Evolutionary conservation across 108 stramenopile species (phyloP).

Genomic region (Skeletonema tropicum): DNA sequence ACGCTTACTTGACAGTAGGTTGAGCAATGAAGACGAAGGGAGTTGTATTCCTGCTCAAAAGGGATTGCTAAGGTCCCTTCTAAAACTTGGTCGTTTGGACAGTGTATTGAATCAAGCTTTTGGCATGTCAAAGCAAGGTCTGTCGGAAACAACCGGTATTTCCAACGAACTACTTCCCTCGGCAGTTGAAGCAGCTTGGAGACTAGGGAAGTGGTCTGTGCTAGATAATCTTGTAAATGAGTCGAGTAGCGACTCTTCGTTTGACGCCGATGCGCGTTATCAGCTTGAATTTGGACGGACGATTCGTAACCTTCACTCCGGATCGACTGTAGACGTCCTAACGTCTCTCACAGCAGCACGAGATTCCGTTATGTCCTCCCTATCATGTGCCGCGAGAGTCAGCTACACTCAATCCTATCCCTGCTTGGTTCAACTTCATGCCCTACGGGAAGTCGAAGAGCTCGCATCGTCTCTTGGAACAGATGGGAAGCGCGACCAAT

Average conservation of each 20-base stretch:
- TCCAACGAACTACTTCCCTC: conserved; percentile 40
- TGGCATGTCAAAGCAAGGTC: conserved; percentile 47
- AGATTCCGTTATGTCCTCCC: conserved; percentile 57
- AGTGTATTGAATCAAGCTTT: conserved; percentile 80
- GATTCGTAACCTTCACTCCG: conserved; percentile 56
- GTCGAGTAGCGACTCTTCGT: neutral
- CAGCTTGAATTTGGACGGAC: conserved; percentile 67
- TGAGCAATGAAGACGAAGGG: conserved; percentile 20
- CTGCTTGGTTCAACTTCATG: conserved; percentile 68
- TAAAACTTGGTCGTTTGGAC: conserved; percentile 85
- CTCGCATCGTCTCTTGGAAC: conserved; percentile 26
- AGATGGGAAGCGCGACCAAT: conserved; percentile 13
- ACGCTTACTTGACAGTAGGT: conserved; percentile 53
- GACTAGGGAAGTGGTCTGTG: conserved; percentile 80
- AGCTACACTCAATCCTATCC: conserved; percentile 78
- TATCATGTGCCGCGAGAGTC: conserved; percentile 75
- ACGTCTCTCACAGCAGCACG: conserved; percentile 57
- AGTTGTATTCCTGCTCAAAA: conserved; percentile 40
- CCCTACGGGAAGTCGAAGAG: conserved; percentile 80
- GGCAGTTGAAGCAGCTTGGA: conserved; percentile 89
- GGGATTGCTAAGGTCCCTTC: conserved; percentile 69
- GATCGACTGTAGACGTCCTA: conserved; percentile 29
- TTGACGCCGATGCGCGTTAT: conserved; percentile 42
- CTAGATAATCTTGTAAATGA: conserved; percentile 43
- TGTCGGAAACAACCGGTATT: neutral